Evolutionary conservation across 2,329 filamentous ascomycete species (phyloP).

Genomic region (Ambrosiella beaveri): DNA sequence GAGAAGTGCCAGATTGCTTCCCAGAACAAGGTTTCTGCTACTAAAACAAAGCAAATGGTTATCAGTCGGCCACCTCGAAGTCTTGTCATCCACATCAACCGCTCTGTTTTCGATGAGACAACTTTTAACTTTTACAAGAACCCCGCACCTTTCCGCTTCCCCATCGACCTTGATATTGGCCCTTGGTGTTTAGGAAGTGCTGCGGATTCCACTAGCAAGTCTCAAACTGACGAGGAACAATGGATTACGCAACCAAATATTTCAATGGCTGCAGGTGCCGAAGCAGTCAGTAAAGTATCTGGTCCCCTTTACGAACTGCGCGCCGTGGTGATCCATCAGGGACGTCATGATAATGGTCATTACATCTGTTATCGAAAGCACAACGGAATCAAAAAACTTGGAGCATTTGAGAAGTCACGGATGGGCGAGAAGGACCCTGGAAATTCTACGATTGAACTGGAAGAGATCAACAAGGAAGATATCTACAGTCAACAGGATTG

Average conservation of each 20-base stretch:
- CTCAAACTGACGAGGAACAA: conserved; percentile 32
- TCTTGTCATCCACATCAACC: conserved; percentile 74
- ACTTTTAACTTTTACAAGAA: conserved; percentile 76
- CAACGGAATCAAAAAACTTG: conserved; percentile 5
- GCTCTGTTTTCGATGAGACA: conserved; percentile 74
- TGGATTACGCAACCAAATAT: conserved; percentile 52
- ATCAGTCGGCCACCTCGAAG: conserved; percentile 68
- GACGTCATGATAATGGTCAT: conserved; percentile 85
- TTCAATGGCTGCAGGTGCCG: conserved; percentile 54
- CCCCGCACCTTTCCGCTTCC: conserved; percentile 60
- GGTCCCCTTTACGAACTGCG: conserved; percentile 58
- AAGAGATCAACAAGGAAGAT: conserved; percentile 9
- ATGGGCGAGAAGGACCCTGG: conserved; percentile 8
- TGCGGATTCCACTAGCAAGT: not conserved
- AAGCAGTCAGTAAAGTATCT: conserved; percentile 30
- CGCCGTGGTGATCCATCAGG: conserved; percentile 76
- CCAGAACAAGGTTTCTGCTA: conserved; percentile 54
- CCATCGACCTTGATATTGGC: conserved; percentile 53
- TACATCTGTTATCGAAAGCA: conserved; percentile 82
- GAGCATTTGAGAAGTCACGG: conserved; percentile 10
- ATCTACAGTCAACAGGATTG: conserved; percentile 28
- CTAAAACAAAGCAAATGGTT: conserved; percentile 79
- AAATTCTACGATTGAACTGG: conserved; percentile 13
- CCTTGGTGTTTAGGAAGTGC: conserved; percentile 66
- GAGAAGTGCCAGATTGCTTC: conserved; percentile 49